phyloP scores from a whole-genome alignment of 2,329 filamentous ascomycete species.

The Erysiphe pulchra region DNA sequence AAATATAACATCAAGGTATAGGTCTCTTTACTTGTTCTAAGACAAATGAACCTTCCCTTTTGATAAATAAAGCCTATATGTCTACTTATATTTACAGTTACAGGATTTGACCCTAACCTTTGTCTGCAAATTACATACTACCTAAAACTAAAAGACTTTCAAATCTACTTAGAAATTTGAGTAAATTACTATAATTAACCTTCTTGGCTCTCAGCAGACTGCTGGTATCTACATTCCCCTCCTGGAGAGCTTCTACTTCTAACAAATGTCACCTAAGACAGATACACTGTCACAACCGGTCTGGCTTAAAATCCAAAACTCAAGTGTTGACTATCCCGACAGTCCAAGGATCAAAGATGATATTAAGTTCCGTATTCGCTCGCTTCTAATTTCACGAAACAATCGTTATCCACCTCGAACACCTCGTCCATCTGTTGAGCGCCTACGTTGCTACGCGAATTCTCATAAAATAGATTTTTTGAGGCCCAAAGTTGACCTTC shows the following conservation, averaged over 20 bases:
- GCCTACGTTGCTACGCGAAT: slow-evolving; percentile 1
- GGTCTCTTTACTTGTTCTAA: too few species aligned
- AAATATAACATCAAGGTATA: too few species aligned
- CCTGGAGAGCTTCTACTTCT: background rate
- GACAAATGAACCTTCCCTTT: too few species aligned
- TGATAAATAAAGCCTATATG: too few species aligned
- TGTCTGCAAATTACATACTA: too few species aligned
- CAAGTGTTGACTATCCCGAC: slow-evolving; percentile 7
- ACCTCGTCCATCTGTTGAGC: slow-evolving; percentile 8
- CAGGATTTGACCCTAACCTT: too few species aligned
- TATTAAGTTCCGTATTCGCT: slow-evolving; percentile 10
- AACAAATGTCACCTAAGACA: background rate
- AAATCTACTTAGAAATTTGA: too few species aligned
- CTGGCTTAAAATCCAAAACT: background rate
- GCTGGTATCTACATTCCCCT: background rate
- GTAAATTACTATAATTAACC: background rate
- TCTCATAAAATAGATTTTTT: background rate
- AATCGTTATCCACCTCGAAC: slow-evolving; percentile 7
- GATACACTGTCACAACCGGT: background rate
- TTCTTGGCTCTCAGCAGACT: background rate
- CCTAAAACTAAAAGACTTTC: too few species aligned
- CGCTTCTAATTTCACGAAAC: slow-evolving; percentile 9
- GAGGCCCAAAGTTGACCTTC: too few species aligned
- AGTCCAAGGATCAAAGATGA: slow-evolving; percentile 9
- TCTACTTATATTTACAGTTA: too few species aligned